These are phyloP conservation scores for Citrus sinensis DNA, from an alignment of 345 rosid species.

Conservation along the genomic window DVS_A1.0 CM039164.1:20853501-20854000, in stretches of 20 bases:
- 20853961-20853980: background rate
- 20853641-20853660: slow-evolving; percentile 49
- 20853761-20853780: background rate
- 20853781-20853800: too few species aligned
- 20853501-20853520: slow-evolving; percentile 66
- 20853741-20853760: background rate
- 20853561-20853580: slow-evolving; percentile 75
- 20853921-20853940: background rate
- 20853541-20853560: slow-evolving; percentile 87
- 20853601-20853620: slow-evolving; percentile 72
- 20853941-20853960: background rate
- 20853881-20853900: slow-evolving; percentile 30
- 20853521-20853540: slow-evolving; percentile 97
- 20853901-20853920: slow-evolving; percentile 43
- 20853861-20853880: slow-evolving; percentile 31
- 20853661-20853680: slow-evolving; percentile 71
- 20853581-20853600: slow-evolving; percentile 97
- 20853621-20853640: slow-evolving; percentile 68
- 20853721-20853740: background rate
- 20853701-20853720: background rate
- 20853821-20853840: slow-evolving; percentile 47
- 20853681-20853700: slow-evolving; percentile 91
- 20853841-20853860: slow-evolving; percentile 19
- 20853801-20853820: slow-evolving; percentile 80
- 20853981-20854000: background rate